A percentile compares a stretch with the other conserved stretches of the same genome.
Evolutionary conservation across 345 rosid genomes (phyloP).

Genomic region (Bruguiera sexangula): DNA sequence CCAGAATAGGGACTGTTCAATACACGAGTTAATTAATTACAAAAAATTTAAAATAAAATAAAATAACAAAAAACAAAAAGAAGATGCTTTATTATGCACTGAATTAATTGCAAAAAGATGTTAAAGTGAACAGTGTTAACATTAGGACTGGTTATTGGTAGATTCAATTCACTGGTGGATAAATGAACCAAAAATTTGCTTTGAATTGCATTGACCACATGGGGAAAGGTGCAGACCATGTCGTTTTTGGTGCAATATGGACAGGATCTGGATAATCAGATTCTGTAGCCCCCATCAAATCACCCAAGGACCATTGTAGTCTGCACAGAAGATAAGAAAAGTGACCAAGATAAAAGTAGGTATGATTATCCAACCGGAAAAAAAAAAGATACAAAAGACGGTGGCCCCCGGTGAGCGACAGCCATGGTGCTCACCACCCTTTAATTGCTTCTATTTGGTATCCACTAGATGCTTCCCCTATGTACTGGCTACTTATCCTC

Average conservation of each 20-base stretch:
- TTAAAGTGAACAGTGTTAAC: too few species aligned
- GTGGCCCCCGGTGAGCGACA: neutral
- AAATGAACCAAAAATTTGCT: neutral
- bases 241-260: slow-evolving; percentile 26
- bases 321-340: neutral
- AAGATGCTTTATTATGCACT: too few species aligned
- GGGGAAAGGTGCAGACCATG: slow-evolving; percentile 13
- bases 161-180: neutral
- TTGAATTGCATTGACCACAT: neutral
- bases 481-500: neutral
- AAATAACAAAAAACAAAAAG: too few species aligned
- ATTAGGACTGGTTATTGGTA: too few species aligned
- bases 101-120: too few species aligned
- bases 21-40: too few species aligned
- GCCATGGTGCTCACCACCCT: neutral
- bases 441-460: neutral
- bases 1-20: too few species aligned
- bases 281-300: slow-evolving; percentile 45
- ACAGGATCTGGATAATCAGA: slow-evolving; percentile 27
- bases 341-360: neutral
- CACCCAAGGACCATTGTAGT: slow-evolving; percentile 4
- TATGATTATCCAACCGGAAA: slow-evolving; percentile 7
- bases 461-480: neutral
- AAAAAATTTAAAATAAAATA: too few species aligned
- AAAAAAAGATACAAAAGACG: neutral